Base-by-base conservation (phyloP, 2,329 filamentous ascomycete genomes). In the Aspergillus proliferans region DNA sequence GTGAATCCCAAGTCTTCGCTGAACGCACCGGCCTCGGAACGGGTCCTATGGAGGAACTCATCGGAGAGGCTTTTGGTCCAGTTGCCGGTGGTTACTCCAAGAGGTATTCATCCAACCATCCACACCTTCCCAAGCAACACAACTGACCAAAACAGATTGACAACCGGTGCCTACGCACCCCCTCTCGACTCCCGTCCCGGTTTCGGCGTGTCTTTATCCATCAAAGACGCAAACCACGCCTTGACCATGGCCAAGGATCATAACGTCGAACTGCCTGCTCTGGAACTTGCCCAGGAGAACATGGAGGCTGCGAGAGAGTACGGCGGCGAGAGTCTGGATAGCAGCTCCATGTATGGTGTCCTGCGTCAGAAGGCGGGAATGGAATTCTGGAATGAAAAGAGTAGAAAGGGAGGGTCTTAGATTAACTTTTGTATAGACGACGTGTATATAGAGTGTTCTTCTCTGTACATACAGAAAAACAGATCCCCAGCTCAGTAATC, bases 1-100 rank as follows among this genome's bases (percentile, higher is more conserved):
- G 69, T 3, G 72, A 75, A 55, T 67, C 70, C 1, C 72, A 75
- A 51, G 71, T 75, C 28, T 74, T 75, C 47, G 72, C 71, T 14
- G 72, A 75, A 51, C 68, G 71, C 56, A 72, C 69, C 3, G 71
- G 71, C 3, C 61, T 75, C n/a, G 71, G 71, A 8, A 67, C 67
- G 1, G 62, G 58, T 2, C 62, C 65, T 3, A 68, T 74, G 62
- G 71, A 74, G 51, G 67, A 70, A 24, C 60, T 75, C 50, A 71
- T 75, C 45, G 64, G 61, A 0, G 68, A 72, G 42, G 70, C 68
- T n/a, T 73, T 74, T 52, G 71, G 71, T 4, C 64, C 69, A 24
- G 67, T 73, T 18, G 62, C 69, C 3, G 69, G 70, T 4, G 67
- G 69, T 4, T 73, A 73, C 52, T 73, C 71, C 1, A 71, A 70